phyloP scores from a whole-genome alignment of 2,329 filamentous ascomycete genomes.

The Myriosclerotinia scirpicola region DNA sequence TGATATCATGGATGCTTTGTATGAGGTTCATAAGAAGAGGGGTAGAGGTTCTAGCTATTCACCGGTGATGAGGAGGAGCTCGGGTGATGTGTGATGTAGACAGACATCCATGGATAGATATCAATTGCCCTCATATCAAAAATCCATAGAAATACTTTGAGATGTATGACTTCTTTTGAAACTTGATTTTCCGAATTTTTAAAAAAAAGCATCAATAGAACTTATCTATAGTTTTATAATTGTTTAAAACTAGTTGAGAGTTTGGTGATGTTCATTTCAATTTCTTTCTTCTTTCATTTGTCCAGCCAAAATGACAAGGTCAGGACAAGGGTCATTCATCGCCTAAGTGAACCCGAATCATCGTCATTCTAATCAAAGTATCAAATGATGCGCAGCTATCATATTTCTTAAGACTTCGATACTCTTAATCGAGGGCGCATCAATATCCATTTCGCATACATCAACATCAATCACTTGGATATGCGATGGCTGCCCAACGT shows the following conservation, averaged over 20 bases:
- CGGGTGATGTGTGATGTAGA: background rate
- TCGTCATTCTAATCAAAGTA: conserved; percentile 6
- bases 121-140: background rate
- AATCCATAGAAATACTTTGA: background rate
- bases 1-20: background rate
- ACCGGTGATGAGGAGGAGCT: background rate
- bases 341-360: conserved; percentile 1
- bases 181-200: background rate
- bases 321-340: conserved; percentile 2
- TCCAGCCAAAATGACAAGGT: background rate
- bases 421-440: conserved; percentile 7
- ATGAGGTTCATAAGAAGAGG: background rate
- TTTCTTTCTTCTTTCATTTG: background rate
- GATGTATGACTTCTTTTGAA: background rate
- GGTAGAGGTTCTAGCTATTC: conserved; percentile 1
- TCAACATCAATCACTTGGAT: conserved; percentile 8
- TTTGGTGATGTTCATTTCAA: conserved; percentile 5
- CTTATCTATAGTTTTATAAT: background rate
- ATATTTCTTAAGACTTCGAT: background rate
- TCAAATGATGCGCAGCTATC: conserved; percentile 15
- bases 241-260: background rate
- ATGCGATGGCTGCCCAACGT: conserved; percentile 38
- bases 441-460: conserved; percentile 1
- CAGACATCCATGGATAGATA: too few relatives aligned
- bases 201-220: background rate